Conservation (phyloP, 2,329 filamentous ascomycete species). For the Aureobasidium subglaciale region DNA sequence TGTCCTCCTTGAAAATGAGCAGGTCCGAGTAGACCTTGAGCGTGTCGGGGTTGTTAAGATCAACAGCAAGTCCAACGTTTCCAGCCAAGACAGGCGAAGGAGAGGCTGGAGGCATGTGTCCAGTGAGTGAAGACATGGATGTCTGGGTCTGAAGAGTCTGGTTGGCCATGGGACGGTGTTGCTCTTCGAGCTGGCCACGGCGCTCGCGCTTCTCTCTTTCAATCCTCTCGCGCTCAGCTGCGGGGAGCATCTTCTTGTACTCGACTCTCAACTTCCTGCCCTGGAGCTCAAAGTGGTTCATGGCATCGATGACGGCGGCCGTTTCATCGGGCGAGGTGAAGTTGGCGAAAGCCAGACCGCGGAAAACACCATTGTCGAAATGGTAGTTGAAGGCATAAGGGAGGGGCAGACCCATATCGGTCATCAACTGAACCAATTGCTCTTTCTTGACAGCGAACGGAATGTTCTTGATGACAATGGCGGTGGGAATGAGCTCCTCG, state of each 20-base stretch:
- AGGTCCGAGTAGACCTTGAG: conserved; percentile 87
- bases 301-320: conserved; percentile 78
- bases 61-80: conserved; percentile 56
- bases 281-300: conserved; percentile 94
- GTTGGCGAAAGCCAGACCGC: conserved; percentile 93
- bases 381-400: conserved; percentile 99
- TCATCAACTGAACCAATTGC: conserved; percentile 87
- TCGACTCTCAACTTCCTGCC: conserved; percentile 92
- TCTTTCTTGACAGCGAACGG: conserved; percentile 98
- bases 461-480: conserved; percentile 99
- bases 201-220: conserved; percentile 96
- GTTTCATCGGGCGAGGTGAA: conserved; percentile 96
- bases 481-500: conserved; percentile 93
- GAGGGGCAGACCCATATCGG: conserved; percentile 83
- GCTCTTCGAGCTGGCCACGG: conserved; percentile 91
- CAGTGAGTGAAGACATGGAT: conserved; percentile 73
- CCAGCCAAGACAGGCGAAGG: conserved; percentile 61
- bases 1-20: conserved; percentile 78
- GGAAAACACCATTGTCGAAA: conserved; percentile 96
- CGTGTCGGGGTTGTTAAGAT: conserved; percentile 84
- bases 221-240: conserved; percentile 89
- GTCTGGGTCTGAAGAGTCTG: conserved; percentile 72
- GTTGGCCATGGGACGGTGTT: conserved; percentile 67
- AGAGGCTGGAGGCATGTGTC: conserved; percentile 54
- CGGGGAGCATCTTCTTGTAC: conserved; percentile 98